Conservation (phyloP, 257 asterid species). For the Schizonepeta tenuifolia region DNA sequence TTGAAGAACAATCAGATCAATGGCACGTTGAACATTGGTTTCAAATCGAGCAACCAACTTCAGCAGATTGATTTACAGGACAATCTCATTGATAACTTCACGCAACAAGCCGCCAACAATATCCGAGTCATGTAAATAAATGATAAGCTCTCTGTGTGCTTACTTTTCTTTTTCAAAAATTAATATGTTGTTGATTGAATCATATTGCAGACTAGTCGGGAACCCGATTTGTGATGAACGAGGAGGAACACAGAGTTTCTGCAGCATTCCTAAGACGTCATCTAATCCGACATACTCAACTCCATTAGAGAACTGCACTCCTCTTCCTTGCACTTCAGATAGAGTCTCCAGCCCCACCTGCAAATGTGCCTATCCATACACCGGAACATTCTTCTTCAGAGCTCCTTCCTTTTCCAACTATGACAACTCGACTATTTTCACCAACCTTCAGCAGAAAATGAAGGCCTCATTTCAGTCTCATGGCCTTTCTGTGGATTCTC, state of each 20-base stretch:
- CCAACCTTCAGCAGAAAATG: slow-evolving; percentile 45
- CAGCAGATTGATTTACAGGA: slow-evolving; percentile 50
- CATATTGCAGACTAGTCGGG: slow-evolving; percentile 51
- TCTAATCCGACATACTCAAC: slow-evolving; percentile 49
- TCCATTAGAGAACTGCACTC: slow-evolving; percentile 57
- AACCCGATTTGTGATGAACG: slow-evolving; percentile 63
- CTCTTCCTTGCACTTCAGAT: slow-evolving; percentile 46
- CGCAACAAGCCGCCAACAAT: slow-evolving; percentile 35
- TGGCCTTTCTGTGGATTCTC: slow-evolving; percentile 70
- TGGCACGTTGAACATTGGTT: slow-evolving; percentile 51
- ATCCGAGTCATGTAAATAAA: slow-evolving; percentile 53
- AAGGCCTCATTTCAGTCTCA: slow-evolving; percentile 42
- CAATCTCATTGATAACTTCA: slow-evolving; percentile 47
- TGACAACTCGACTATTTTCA: slow-evolving; percentile 45
- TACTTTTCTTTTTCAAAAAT: not conserved
- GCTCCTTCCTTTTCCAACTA: slow-evolving; percentile 80
- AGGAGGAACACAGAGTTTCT: slow-evolving; percentile 45
- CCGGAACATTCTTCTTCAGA: slow-evolving; percentile 65
- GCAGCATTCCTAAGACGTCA: slow-evolving; percentile 42
- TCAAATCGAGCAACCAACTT: slow-evolving; percentile 48
- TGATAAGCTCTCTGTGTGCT: not conserved
- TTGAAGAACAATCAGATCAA: slow-evolving; percentile 61
- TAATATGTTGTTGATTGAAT: not conserved
- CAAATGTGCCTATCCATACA: slow-evolving; percentile 74
- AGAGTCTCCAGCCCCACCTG: slow-evolving; percentile 70